Evolutionary conservation across 805 yeast genomes (phyloP).

Genomic region (Kodamaea restingae): DNA sequence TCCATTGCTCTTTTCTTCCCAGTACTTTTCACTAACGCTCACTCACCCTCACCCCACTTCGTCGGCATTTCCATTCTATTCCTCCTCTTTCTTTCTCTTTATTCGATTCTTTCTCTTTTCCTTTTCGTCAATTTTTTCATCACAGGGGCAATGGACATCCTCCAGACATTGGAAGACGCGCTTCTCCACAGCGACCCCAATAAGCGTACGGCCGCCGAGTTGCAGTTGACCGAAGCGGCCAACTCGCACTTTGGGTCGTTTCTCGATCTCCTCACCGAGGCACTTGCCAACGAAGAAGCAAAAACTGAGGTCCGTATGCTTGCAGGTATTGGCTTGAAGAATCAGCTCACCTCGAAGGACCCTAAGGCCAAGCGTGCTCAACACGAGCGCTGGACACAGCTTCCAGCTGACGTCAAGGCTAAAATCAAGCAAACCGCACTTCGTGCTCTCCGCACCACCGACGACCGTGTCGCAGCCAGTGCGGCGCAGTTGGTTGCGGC

Average conservation of each 20-base stretch:
- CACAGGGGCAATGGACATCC: slow-evolving; percentile 50
- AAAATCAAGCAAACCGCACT: slow-evolving; percentile 62
- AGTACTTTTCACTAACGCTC: too few species aligned
- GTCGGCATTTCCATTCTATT: too few species aligned
- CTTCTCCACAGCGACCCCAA: slow-evolving; percentile 63
- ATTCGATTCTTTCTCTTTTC: neutral
- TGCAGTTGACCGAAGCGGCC: slow-evolving; percentile 66
- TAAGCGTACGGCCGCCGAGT: slow-evolving; percentile 73
- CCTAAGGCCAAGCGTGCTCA: slow-evolving; percentile 51
- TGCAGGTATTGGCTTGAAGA: slow-evolving; percentile 85
- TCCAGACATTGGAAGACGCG: slow-evolving; percentile 73
- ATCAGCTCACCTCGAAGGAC: slow-evolving; percentile 83
- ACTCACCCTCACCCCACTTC: too few species aligned
- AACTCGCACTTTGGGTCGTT: slow-evolving; percentile 73
- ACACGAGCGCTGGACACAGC: slow-evolving; percentile 68
- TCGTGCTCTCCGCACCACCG: slow-evolving; percentile 57
- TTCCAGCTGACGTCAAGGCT: slow-evolving; percentile 52
- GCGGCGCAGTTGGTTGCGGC: slow-evolving; percentile 95
- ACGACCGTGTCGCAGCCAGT: slow-evolving; percentile 77
- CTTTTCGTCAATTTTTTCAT: slow-evolving; percentile 2
- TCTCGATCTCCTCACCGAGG: slow-evolving; percentile 63
- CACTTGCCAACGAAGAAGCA: slow-evolving; percentile 60
- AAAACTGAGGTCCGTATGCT: slow-evolving; percentile 83
- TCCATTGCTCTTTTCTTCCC: too few species aligned
- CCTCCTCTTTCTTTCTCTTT: too few species aligned